A percentile compares a stretch with the other conserved stretches of the same genome.
These are phyloP conservation scores for Aureobasidium sp. DNA, from an alignment of 2,329 filamentous ascomycete species.

Conservation along the genomic window DNA sequence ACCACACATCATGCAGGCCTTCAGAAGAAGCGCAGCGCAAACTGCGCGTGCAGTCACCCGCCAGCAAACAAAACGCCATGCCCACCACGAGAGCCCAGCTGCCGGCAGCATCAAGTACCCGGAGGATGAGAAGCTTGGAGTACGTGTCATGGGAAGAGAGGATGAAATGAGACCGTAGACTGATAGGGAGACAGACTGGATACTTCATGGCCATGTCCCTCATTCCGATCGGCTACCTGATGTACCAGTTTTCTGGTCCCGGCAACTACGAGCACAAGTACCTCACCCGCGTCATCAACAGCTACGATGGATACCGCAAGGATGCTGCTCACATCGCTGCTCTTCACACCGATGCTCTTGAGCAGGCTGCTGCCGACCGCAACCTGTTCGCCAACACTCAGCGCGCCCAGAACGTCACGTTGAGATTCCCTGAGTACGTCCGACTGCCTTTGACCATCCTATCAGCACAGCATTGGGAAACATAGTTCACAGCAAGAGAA, in stretches of 20 bases:
- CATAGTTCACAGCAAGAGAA: neutral
- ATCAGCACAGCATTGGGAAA: neutral
- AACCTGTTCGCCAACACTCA: conserved; percentile 50
- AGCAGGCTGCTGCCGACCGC: conserved; percentile 56
- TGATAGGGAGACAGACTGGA: conserved; percentile 30
- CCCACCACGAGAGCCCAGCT: conserved; percentile 30
- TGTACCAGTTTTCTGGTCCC: conserved; percentile 40
- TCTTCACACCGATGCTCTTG: conserved; percentile 52
- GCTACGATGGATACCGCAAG: conserved; percentile 48
- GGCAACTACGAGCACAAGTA: conserved; percentile 34
- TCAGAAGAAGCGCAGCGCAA: conserved; percentile 38
- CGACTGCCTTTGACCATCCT: neutral
- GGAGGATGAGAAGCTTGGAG: conserved; percentile 44
- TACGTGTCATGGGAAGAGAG: conserved; percentile 33
- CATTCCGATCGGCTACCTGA: conserved; percentile 37
- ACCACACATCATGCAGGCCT: conserved; percentile 36
- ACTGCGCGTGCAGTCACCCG: conserved; percentile 28
- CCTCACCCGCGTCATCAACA: conserved; percentile 49
- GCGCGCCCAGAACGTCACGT: conserved; percentile 39
- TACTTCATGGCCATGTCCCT: conserved; percentile 42
- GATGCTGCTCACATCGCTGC: conserved; percentile 51
- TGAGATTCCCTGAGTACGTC: conserved; percentile 60
- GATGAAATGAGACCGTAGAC: neutral
- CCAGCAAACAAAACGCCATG: conserved; percentile 36
- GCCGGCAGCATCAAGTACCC: conserved; percentile 28